These are phyloP conservation scores for Fonsecaea monophora DNA, from an alignment of 2,329 filamentous ascomycete species.

Conservation along the genomic window DNA sequence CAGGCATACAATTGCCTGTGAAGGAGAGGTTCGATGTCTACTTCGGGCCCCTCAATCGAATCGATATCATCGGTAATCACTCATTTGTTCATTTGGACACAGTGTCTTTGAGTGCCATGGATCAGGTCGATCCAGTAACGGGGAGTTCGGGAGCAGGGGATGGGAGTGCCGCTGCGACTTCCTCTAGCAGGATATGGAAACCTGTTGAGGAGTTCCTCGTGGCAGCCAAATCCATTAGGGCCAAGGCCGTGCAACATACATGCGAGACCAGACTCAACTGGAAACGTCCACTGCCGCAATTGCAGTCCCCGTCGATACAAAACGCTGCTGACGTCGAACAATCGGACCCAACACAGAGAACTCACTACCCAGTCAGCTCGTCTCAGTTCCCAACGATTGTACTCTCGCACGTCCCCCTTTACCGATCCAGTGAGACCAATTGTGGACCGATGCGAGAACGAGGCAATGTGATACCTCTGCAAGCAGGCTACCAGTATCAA, in stretches of 20 bases:
- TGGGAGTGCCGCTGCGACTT: conserved; percentile 45
- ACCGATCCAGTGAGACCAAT: conserved; percentile 78
- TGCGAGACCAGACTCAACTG: conserved; percentile 30
- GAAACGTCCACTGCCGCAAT: conserved; percentile 11
- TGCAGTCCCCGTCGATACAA: conserved; percentile 21
- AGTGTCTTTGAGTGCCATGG: conserved; percentile 81
- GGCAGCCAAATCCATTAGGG: conserved; percentile 68
- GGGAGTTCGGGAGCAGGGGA: conserved; percentile 56
- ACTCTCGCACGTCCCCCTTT: conserved; percentile 89
- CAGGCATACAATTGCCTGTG: conserved; percentile 79
- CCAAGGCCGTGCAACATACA: conserved; percentile 59
- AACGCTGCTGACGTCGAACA: conserved; percentile 5
- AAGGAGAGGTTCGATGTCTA: conserved; percentile 83
- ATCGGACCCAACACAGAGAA: neutral
- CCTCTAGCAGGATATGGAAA: conserved; percentile 70
- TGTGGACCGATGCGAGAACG: conserved; percentile 87
- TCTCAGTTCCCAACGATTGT: conserved; percentile 77
- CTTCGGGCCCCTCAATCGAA: conserved; percentile 88
- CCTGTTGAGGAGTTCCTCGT: conserved; percentile 79
- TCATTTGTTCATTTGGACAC: conserved; percentile 91
- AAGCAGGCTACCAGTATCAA: conserved; percentile 90
- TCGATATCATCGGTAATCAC: conserved; percentile 93
- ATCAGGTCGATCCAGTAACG: conserved; percentile 59
- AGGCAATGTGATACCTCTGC: conserved; percentile 78
- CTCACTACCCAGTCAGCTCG: conserved; percentile 22